Evolutionary conservation across 345 rosid species (phyloP), one percentile per base, ranked within the genome.

Genomic region (Bruguiera parviflora): DNA sequence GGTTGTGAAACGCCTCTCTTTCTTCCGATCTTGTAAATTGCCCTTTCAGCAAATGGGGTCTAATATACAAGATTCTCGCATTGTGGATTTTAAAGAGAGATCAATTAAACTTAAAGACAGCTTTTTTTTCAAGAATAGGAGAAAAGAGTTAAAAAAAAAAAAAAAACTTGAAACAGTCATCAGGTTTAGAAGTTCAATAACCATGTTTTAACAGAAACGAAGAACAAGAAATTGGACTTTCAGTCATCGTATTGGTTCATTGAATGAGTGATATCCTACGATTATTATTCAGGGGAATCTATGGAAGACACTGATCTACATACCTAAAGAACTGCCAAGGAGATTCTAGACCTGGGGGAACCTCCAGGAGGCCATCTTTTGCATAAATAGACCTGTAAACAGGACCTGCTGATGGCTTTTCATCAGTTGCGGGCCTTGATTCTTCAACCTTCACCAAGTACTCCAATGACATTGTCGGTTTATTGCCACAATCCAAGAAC

Each of bases 321-420:
- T 64, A 88, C 99, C 93, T 83, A 58, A 95, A 80, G 78, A 92
- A 84, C 71, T 95, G 87, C 99, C 99, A 95, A 6, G 99, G 99
- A 75, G 96, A 90, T 21, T 87, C 74, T 69, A 87, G 60, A 5
- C 83, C 80, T 0, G 71, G 65, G 37, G 96, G 90, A 68, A 83
- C 64, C 68, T 83, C 78, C 51, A 92, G 51, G 27, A 90, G 89
- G n/a, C 94, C 96, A 70, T 92, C 91, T 76, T 85, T 80, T 29
- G 98, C 90, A 68, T 88, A 89, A 56, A 75, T 82, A 85, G 88
- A 83, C 74, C 98, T 86, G 71, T 84, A 95, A 75, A 90, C 97
- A 25, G 96, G 97, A 18, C 98, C 97, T 0, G 88, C 84, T 4
- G 94, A 81, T 19, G 96, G 96, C 64, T 67, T 71, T 1, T 79